A percentile compares a stretch with the other conserved stretches of the same genome.
Evolutionary conservation across 2,329 filamentous ascomycete genomes (phyloP).

Genomic region (Fusarium buxicola): DNA sequence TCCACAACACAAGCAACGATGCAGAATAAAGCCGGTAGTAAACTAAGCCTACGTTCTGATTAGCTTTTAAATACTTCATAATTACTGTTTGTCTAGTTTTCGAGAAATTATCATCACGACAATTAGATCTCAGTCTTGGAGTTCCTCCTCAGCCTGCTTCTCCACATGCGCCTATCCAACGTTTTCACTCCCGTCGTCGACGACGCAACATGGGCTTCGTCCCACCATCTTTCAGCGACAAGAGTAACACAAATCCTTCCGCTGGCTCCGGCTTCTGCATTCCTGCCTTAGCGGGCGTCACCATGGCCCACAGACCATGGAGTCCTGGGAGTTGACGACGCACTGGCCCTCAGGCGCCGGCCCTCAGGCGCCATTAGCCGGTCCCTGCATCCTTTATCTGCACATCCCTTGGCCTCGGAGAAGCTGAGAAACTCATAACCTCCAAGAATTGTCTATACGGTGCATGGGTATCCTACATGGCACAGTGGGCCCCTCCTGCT

Average conservation of each 20-base stretch:
- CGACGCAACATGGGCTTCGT: slow-evolving; percentile 25
- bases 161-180: slow-evolving; percentile 42
- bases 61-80: too few relatives aligned
- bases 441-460: slow-evolving; percentile 47
- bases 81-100: too few relatives aligned
- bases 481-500: slow-evolving; percentile 23
- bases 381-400: slow-evolving; percentile 46
- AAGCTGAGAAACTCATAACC: slow-evolving; percentile 38
- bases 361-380: slow-evolving; percentile 34
- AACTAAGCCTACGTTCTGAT: too few relatives aligned
- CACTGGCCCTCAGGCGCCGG: slow-evolving; percentile 36
- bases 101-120: too few relatives aligned
- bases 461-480: slow-evolving; percentile 35
- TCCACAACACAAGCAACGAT: too few relatives aligned
- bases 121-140: slow-evolving; percentile 1
- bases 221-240: slow-evolving; percentile 28
- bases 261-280: slow-evolving; percentile 11
- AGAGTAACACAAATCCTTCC: slow-evolving; percentile 12
- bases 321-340: slow-evolving; percentile 22
- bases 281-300: slow-evolving; percentile 23
- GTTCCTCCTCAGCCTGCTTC: slow-evolving; percentile 10
- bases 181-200: slow-evolving; percentile 18
- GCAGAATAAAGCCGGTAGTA: too few relatives aligned
- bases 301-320: slow-evolving; percentile 26
- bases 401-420: slow-evolving; percentile 35